Conservation (phyloP, 768 basidiomycete genomes). For the Lactifluus rugatus region DNA sequence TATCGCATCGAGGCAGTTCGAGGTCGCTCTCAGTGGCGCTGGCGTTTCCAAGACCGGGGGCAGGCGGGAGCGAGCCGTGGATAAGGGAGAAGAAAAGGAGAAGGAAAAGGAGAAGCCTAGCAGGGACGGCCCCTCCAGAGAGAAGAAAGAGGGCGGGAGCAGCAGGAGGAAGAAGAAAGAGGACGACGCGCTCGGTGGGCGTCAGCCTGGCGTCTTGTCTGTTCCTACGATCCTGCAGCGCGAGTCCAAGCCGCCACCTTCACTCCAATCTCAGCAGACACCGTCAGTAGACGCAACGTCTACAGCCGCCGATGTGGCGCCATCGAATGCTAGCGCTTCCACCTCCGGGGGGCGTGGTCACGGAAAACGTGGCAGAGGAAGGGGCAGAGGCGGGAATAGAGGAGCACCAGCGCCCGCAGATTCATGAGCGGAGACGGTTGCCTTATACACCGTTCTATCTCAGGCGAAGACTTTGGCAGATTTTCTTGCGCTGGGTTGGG, state of each 20-base stretch:
- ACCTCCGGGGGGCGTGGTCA: neutral
- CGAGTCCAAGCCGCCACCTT: constrained; percentile 14
- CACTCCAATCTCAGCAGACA: neutral
- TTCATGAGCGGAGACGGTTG: neutral
- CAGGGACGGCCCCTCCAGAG: constrained; percentile 14
- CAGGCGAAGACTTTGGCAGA: neutral
- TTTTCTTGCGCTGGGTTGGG: neutral
- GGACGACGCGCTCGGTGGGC: neutral
- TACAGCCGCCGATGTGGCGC: neutral
- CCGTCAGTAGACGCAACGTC: neutral
- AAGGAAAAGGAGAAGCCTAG: constrained; percentile 17
- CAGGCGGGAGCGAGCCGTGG: constrained; percentile 13
- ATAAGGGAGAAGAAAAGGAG: constrained; percentile 27
- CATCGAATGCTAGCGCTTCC: neutral
- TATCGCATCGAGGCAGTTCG: constrained; percentile 56
- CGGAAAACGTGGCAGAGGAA: constrained; percentile 10
- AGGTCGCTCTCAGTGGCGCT: constrained; percentile 59
- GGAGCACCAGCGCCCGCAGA: neutral
- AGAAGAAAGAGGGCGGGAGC: constrained; percentile 15
- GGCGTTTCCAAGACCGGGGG: constrained; percentile 38
- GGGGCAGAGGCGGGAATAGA: constrained; percentile 10
- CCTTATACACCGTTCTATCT: neutral
- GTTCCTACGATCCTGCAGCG: constrained; percentile 24
- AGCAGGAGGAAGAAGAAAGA: constrained; percentile 1
- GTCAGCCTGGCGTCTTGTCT: constrained; percentile 10